Percentiles rank a stretch among this genome's conserved stretches.
These are phyloP conservation scores for Phialophora verrucosa DNA, from an alignment of 2,329 filamentous ascomycete species.

Conservation along the genomic window DNA sequence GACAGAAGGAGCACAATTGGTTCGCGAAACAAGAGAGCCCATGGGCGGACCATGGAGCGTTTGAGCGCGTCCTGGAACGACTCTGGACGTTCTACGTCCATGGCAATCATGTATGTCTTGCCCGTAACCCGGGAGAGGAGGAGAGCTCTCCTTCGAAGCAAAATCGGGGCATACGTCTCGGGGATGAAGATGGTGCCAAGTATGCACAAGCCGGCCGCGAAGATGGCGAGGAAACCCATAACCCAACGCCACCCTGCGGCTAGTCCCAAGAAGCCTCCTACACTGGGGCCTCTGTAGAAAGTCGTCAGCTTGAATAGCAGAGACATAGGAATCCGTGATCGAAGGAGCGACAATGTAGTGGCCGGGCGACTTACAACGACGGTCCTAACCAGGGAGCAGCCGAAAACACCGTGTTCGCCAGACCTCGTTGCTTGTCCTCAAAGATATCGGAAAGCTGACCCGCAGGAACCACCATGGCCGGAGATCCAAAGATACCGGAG, in stretches of 20 bases:
- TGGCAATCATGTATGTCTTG: slow-evolving; percentile 1
- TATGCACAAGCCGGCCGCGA: background rate
- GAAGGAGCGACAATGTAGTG: background rate
- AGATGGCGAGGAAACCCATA: background rate
- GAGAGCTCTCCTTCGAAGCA: background rate
- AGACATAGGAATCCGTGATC: background rate
- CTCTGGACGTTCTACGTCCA: background rate
- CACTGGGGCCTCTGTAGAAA: background rate
- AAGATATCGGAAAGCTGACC: slow-evolving; percentile 1
- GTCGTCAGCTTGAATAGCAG: background rate
- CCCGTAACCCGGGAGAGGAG: background rate
- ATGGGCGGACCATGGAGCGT: background rate
- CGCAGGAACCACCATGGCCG: background rate
- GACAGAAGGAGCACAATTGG: background rate
- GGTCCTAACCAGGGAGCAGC: slow-evolving; percentile 1
- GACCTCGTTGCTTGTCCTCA: slow-evolving; percentile 1
- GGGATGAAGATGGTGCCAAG: background rate
- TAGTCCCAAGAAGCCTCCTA: background rate
- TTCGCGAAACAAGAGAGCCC: background rate
- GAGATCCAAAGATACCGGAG: background rate
- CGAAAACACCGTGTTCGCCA: background rate
- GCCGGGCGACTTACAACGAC: background rate
- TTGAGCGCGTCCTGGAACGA: slow-evolving; percentile 1
- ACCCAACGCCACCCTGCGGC: background rate
- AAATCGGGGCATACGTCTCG: slow-evolving; percentile 1